Conservation (phyloP, 73 alveolate species). For the Paramecium caudatum region DNA sequence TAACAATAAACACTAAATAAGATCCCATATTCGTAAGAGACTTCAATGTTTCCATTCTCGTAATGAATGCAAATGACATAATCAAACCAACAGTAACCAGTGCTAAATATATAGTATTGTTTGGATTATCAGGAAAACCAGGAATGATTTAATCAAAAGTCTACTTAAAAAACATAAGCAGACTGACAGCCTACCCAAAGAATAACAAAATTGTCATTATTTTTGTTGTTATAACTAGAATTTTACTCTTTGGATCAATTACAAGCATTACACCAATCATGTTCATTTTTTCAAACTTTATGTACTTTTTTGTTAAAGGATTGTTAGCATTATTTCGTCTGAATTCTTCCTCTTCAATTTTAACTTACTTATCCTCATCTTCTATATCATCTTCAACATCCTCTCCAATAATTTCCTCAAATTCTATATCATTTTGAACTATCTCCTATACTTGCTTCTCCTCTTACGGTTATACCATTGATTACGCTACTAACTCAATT, state of each 20-base stretch:
- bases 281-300: slow-evolving; percentile 53
- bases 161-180: slow-evolving; percentile 25
- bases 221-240: background rate
- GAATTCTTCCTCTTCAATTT: slow-evolving; percentile 8
- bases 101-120: slow-evolving; percentile 14
- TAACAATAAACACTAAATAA: slow-evolving; percentile 54
- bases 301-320: background rate
- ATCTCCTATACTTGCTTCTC: background rate
- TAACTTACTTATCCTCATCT: slow-evolving; percentile 24
- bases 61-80: slow-evolving; percentile 51
- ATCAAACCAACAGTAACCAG: background rate
- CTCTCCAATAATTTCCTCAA: slow-evolving; percentile 11
- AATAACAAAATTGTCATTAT: slow-evolving; percentile 20
- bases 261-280: slow-evolving; percentile 58
- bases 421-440: background rate
- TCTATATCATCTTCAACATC: slow-evolving; percentile 30
- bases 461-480: background rate
- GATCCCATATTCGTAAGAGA: slow-evolving; percentile 46
- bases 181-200: slow-evolving; percentile 53
- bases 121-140: background rate
- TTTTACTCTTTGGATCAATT: slow-evolving; percentile 22
- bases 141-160: slow-evolving; percentile 8
- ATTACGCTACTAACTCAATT: background rate
- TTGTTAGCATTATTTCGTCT: background rate
- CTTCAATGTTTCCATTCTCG: slow-evolving; percentile 49